Percentiles rank a stretch among this genome's conserved stretches.
Conservation (phyloP, 805 yeast genomes). For the Yamadazyma phyllophila region DNA sequence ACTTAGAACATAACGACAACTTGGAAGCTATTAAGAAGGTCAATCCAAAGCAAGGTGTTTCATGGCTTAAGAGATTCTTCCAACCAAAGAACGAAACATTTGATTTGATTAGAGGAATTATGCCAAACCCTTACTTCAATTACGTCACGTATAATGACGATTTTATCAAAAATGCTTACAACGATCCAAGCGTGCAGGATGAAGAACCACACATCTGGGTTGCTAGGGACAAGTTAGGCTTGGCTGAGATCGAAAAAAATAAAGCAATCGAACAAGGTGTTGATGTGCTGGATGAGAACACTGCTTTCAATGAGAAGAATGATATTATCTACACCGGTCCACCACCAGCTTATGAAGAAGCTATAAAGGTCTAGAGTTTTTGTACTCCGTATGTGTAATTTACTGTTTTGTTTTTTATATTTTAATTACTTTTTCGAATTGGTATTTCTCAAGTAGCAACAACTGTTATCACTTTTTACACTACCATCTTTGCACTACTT, state of each 20-base stretch:
- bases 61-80: conserved; percentile 41
- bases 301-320: conserved; percentile 59
- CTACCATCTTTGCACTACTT: not conserved
- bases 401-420: not conserved
- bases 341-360: conserved; percentile 68
- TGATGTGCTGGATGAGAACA: conserved; percentile 55
- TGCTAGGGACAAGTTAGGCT: conserved; percentile 65
- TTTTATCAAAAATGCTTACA: conserved; percentile 44
- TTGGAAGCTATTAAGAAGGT: conserved; percentile 5
- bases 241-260: conserved; percentile 56
- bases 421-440: not conserved
- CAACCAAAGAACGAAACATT: conserved; percentile 49
- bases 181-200: conserved; percentile 56
- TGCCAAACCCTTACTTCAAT: conserved; percentile 44
- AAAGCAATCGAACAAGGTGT: conserved; percentile 55
- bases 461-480: not conserved
- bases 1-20: conserved; percentile 3
- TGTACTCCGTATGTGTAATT: conserved; percentile 1
- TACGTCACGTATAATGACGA: conserved; percentile 42
- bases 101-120: conserved; percentile 38
- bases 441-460: not conserved
- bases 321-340: conserved; percentile 52
- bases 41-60: conserved; percentile 21
- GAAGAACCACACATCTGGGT: conserved; percentile 68
- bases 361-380: conserved; percentile 30